Percentiles rank a stretch among this genome's conserved stretches.
Conservation (phyloP, 1,284 basidiomycete species). For the Anthracocystis walkeri region DNA sequence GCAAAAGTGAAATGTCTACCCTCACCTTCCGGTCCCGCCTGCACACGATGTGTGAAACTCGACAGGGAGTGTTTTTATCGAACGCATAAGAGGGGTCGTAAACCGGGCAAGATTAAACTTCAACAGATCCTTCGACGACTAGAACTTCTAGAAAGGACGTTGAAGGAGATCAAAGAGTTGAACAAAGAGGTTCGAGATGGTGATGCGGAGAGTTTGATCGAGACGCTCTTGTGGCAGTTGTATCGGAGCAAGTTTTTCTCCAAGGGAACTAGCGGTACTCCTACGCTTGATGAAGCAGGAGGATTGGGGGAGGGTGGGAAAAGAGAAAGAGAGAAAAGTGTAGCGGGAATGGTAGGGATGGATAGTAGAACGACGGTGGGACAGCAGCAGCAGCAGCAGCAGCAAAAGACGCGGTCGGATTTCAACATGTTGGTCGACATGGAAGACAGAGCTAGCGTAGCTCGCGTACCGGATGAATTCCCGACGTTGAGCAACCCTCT, state of each 20-base stretch:
- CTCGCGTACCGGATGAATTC: constrained; percentile 37
- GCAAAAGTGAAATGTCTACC: constrained; percentile 46
- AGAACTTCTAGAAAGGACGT: constrained; percentile 31
- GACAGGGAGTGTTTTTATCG: constrained; percentile 30
- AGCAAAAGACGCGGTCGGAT: constrained; percentile 17
- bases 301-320: background rate
- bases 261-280: constrained; percentile 3
- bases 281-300: background rate
- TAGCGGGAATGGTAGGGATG: background rate
- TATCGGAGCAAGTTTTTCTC: constrained; percentile 33
- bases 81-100: constrained; percentile 36
- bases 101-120: constrained; percentile 49
- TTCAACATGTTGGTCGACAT: constrained; percentile 49
- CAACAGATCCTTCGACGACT: constrained; percentile 41
- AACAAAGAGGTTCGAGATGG: constrained; percentile 30
- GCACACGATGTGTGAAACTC: constrained; percentile 32
- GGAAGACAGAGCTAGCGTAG: constrained; percentile 39
- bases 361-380: too few species aligned
- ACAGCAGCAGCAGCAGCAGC: too few species aligned
- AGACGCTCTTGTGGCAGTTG: constrained; percentile 38
- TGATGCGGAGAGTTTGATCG: constrained; percentile 31
- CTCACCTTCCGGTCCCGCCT: background rate
- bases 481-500: constrained; percentile 46
- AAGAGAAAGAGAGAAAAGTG: constrained; percentile 2
- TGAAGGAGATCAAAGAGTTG: constrained; percentile 28